A percentile compares a stretch with the other conserved stretches of the same genome.
Conservation (phyloP, 2,329 filamentous ascomycete species). For the Catunica adiposa region DNA sequence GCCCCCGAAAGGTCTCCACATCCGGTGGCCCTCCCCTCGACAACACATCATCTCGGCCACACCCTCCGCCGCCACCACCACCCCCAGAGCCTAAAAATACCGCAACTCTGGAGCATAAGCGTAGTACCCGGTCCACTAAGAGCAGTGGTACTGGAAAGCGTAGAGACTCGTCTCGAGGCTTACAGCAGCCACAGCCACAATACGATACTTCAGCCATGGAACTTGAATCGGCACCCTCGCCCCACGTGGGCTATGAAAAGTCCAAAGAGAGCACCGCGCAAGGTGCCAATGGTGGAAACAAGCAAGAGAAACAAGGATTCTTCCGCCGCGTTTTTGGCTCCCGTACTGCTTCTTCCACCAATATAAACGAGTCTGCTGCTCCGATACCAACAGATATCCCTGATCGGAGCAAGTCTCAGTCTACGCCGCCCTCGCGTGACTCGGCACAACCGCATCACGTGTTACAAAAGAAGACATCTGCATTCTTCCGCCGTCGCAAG, state of each 20-base stretch:
- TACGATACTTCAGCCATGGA: conserved; percentile 22
- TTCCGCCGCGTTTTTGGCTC: conserved; percentile 82
- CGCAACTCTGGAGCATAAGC: conserved; percentile 38
- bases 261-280: conserved; percentile 35
- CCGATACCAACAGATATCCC: conserved; percentile 20
- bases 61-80: conserved; percentile 22
- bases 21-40: conserved; percentile 21
- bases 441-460: conserved; percentile 27
- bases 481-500: conserved; percentile 87
- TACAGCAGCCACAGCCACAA: conserved; percentile 4
- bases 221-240: conserved; percentile 39
- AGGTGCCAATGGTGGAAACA: conserved; percentile 26
- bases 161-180: conserved; percentile 4
- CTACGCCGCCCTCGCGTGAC: conserved; percentile 35
- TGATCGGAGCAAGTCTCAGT: conserved; percentile 17
- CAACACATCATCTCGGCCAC: conserved; percentile 18
- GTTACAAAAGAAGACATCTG: conserved; percentile 80
- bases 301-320: conserved; percentile 67
- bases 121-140: conserved; percentile 41
- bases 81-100: conserved; percentile 40
- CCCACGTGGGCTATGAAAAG: conserved; percentile 43
- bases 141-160: conserved; percentile 19
- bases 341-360: conserved; percentile 33
- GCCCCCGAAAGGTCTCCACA: conserved; percentile 41
- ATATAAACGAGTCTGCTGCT: conserved; percentile 14